phyloP scores from a whole-genome alignment of 2,329 filamentous ascomycete genomes.

The Orbilia blumenaviensis region DNA sequence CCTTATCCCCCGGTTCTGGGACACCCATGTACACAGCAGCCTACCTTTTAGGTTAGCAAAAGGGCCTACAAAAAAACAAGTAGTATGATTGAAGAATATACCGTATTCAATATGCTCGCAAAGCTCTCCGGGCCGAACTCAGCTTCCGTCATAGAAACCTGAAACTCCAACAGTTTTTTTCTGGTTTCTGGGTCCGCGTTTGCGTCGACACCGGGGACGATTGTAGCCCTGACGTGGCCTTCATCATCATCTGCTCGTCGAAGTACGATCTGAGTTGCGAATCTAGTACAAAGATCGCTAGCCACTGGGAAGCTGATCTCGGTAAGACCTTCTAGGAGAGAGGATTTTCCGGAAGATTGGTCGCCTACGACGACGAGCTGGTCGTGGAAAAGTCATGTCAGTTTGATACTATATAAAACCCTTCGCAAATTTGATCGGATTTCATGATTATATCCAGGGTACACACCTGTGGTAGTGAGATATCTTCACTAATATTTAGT shows the following conservation, averaged over 20 bases:
- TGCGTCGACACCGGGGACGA: constrained; percentile 54
- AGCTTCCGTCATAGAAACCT: constrained; percentile 34
- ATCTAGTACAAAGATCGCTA: constrained; percentile 57
- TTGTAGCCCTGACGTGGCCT: constrained; percentile 55
- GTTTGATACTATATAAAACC: too few species aligned
- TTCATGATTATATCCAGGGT: not conserved
- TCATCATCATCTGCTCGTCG: constrained; percentile 52
- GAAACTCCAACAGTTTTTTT: constrained; percentile 40
- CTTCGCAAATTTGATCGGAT: too few species aligned
- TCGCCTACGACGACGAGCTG: constrained; percentile 58
- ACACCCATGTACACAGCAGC: constrained; percentile 56
- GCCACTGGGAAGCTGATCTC: constrained; percentile 57
- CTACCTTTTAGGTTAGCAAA: constrained; percentile 42
- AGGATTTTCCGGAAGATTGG: constrained; percentile 58
- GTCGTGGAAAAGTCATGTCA: not conserved
- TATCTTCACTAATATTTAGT: constrained; percentile 56
- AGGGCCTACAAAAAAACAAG: not conserved
- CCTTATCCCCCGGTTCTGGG: constrained; percentile 41
- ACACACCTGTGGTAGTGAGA: constrained; percentile 57
- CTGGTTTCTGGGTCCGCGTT: constrained; percentile 25
- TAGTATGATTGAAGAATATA: not conserved
- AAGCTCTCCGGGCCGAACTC: constrained; percentile 48
- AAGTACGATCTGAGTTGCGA: constrained; percentile 58
- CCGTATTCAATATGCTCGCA: constrained; percentile 26
- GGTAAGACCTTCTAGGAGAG: constrained; percentile 57